Conservation (phyloP, 2,329 filamentous ascomycete species). For the Pseudogymnoascus sp. region DNA sequence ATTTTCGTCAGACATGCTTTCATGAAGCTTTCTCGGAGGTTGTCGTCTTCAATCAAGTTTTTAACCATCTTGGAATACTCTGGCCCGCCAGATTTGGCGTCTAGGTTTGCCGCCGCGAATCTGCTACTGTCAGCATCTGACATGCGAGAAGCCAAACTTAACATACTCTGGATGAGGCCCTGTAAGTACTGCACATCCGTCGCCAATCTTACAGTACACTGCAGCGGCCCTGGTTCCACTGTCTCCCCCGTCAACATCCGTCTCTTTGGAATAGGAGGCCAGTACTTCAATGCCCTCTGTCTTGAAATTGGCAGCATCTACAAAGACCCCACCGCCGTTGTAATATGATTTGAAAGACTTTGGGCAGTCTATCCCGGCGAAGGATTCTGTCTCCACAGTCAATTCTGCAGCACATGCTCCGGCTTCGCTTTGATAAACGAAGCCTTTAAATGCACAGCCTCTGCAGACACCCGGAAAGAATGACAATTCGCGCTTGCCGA, state of each 20-base stretch:
- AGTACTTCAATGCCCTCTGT: conserved; percentile 67
- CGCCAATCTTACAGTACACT: conserved; percentile 73
- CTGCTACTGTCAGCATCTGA: conserved; percentile 36
- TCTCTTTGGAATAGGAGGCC: conserved; percentile 65
- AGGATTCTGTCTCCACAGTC: conserved; percentile 47
- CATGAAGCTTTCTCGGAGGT: conserved; percentile 62
- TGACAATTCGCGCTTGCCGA: conserved; percentile 73
- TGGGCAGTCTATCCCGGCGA: conserved; percentile 38
- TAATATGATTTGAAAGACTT: conserved; percentile 70
- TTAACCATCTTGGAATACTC: conserved; percentile 64
- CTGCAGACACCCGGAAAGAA: conserved; percentile 86
- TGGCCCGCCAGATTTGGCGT: conserved; percentile 55
- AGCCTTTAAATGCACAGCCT: conserved; percentile 80
- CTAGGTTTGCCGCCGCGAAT: conserved; percentile 73
- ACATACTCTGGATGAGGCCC: conserved; percentile 87
- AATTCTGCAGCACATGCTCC: conserved; percentile 69
- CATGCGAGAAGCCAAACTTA: not conserved
- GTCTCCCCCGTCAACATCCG: conserved; percentile 71
- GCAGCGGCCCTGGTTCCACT: conserved; percentile 70
- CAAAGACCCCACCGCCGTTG: conserved; percentile 91
- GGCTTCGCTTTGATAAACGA: conserved; percentile 80
- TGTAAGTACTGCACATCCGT: conserved; percentile 70
- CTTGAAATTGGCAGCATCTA: conserved; percentile 58
- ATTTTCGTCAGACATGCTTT: conserved; percentile 73
- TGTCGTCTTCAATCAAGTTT: conserved; percentile 59